A percentile compares a stretch with the other conserved stretches of the same genome.
Evolutionary conservation across 345 rosid genomes (phyloP).

Genomic region (Syzygium aqueum): DNA sequence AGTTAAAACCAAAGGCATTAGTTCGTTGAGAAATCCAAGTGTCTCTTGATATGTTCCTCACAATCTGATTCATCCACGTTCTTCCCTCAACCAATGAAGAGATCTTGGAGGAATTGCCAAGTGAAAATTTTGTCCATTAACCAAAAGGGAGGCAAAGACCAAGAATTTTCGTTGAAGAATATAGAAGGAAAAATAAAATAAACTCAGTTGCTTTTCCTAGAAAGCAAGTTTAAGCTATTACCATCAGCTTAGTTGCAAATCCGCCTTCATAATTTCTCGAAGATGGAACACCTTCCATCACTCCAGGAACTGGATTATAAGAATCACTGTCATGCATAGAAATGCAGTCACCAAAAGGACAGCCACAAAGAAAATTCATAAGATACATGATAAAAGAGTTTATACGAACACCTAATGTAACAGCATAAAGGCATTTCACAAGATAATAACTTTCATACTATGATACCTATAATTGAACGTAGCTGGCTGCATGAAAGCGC

Average conservation of each 20-base stretch:
- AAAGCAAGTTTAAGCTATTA: constrained; percentile 7
- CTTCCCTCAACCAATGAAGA: not conserved
- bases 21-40: not conserved
- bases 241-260: constrained; percentile 83
- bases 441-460: not conserved
- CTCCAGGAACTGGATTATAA: constrained; percentile 97
- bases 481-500: not conserved
- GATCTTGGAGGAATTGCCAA: not conserved
- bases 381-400: not conserved
- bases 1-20: not conserved
- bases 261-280: constrained; percentile 74
- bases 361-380: not conserved
- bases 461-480: not conserved
- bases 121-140: not conserved
- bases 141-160: not conserved
- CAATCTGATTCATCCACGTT: not conserved
- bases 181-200: not conserved
- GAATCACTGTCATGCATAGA: constrained; percentile 45
- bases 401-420: not conserved
- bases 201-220: not conserved
- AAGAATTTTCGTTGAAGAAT: not conserved
- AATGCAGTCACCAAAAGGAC: not conserved
- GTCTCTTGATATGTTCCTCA: not conserved
- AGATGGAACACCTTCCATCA: constrained; percentile 91
- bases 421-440: not conserved